phyloP scores from a whole-genome alignment of 2,329 filamentous ascomycete genomes.

The Neofusicoccum sp. region DNA sequence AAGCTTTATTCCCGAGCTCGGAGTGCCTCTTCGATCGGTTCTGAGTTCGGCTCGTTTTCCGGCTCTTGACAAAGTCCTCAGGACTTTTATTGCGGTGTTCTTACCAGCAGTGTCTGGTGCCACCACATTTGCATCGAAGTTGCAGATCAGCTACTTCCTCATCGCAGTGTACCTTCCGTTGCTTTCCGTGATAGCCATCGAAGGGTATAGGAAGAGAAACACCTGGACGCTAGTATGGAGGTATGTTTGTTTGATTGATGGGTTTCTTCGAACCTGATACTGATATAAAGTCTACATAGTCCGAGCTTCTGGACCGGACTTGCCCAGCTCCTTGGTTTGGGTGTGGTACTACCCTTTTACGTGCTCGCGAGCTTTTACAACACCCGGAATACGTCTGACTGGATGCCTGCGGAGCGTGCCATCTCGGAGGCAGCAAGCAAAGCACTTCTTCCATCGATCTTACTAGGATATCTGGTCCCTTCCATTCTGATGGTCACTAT shows the following conservation, averaged over 20 bases:
- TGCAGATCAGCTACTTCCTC: not conserved
- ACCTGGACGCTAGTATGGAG: not conserved
- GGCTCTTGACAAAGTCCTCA: not conserved
- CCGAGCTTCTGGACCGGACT: not conserved
- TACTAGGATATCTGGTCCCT: constrained; percentile 28
- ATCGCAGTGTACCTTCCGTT: not conserved
- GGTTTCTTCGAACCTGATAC: too few relatives aligned
- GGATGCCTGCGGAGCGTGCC: constrained; percentile 13
- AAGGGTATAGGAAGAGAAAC: not conserved
- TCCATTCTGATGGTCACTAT: constrained; percentile 26
- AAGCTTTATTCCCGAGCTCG: not conserved
- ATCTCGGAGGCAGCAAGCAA: constrained; percentile 21
- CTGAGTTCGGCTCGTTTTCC: not conserved
- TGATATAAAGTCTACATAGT: not conserved
- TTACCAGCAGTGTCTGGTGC: not conserved
- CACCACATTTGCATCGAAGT: not conserved
- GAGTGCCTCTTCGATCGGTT: not conserved
- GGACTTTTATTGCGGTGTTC: not conserved
- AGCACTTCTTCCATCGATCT: constrained; percentile 24
- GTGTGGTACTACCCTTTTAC: constrained; percentile 26
- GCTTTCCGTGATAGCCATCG: not conserved
- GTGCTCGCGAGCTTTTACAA: constrained; percentile 23
- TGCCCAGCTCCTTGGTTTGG: constrained; percentile 6
- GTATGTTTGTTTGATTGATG: not conserved
- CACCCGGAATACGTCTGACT: constrained; percentile 20